Percentiles rank a stretch among this genome's conserved stretches.
Conservation (phyloP, 257 asterid genomes). For the Lithospermum erythrorhizon region DNA sequence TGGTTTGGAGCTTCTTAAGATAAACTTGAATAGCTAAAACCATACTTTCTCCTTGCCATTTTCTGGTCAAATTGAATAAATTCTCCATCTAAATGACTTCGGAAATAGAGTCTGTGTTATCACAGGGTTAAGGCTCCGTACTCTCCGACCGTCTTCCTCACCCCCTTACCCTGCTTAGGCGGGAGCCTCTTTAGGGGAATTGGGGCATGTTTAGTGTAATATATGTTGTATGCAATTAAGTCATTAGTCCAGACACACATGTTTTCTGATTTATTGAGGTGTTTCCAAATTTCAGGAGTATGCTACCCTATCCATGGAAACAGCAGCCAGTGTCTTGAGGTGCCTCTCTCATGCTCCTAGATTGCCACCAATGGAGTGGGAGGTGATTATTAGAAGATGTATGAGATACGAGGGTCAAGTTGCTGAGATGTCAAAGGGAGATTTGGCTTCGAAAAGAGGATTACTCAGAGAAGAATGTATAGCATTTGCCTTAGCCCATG, state of each 20-base stretch:
- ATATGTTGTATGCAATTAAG: too few relatives aligned
- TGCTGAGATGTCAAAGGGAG: constrained; percentile 29
- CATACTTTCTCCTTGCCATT: too few relatives aligned
- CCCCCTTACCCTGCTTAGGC: too few relatives aligned
- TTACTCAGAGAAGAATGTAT: constrained; percentile 74
- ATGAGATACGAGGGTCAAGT: constrained; percentile 65
- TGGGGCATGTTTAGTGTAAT: too few relatives aligned
- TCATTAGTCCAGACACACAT: not conserved
- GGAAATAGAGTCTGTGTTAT: too few relatives aligned
- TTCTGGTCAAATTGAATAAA: too few relatives aligned
- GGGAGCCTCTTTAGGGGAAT: too few relatives aligned
- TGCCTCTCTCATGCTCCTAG: constrained; percentile 79
- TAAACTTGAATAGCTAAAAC: too few relatives aligned
- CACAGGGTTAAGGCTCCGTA: too few relatives aligned
- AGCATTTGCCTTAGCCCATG: constrained; percentile 59
- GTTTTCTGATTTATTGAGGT: constrained; percentile 10
- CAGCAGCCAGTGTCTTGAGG: constrained; percentile 42
- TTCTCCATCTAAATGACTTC: too few relatives aligned
- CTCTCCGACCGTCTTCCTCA: too few relatives aligned
- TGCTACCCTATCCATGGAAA: constrained; percentile 28
- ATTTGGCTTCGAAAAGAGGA: constrained; percentile 32
- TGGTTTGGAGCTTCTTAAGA: too few relatives aligned
- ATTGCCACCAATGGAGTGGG: constrained; percentile 83
- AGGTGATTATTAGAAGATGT: constrained; percentile 52
- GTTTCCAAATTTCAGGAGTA: constrained; percentile 37